Conservation (phyloP, 2,329 filamentous ascomycete species). For the Hypoxylon sp. region DNA sequence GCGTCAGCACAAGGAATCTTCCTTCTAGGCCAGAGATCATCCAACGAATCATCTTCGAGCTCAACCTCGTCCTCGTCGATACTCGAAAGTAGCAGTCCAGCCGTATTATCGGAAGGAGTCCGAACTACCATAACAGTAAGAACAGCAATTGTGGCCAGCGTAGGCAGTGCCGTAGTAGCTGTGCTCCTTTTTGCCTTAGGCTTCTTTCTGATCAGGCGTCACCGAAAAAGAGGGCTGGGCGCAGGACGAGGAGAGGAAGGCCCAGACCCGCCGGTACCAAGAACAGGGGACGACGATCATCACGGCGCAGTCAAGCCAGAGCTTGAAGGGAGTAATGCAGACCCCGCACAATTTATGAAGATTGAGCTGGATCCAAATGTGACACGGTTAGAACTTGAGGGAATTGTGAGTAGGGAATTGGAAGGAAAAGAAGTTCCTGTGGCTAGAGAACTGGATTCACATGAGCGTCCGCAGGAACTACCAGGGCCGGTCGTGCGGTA, state of each 20-base stretch:
- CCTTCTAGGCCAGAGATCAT: constrained; percentile 9
- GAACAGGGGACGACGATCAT: neutral
- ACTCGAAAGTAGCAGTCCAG: neutral
- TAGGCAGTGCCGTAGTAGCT: constrained; percentile 6
- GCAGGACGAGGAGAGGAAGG: neutral
- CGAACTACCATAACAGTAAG: neutral
- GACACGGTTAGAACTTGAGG: constrained; percentile 17
- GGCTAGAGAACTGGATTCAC: neutral
- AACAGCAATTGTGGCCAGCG: constrained; percentile 4
- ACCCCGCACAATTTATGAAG: neutral
- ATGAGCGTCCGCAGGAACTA: constrained; percentile 1
- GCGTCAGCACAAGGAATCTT: constrained; percentile 12
- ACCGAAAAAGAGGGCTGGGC: constrained; percentile 10
- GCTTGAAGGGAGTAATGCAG: constrained; percentile 14
- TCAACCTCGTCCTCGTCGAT: neutral
- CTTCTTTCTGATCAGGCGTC: constrained; percentile 6
- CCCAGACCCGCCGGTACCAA: neutral
- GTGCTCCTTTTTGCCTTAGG: constrained; percentile 14
- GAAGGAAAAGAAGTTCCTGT: neutral
- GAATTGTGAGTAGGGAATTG: constrained; percentile 1
- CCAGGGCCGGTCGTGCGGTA: constrained; percentile 5
- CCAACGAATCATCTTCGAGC: neutral
- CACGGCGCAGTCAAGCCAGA: constrained; percentile 14
- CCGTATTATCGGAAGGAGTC: neutral
- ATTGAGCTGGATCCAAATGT: constrained; percentile 17